phyloP scores from a whole-genome alignment of 805 yeast species.

The Ascoidea asiatica region DNA sequence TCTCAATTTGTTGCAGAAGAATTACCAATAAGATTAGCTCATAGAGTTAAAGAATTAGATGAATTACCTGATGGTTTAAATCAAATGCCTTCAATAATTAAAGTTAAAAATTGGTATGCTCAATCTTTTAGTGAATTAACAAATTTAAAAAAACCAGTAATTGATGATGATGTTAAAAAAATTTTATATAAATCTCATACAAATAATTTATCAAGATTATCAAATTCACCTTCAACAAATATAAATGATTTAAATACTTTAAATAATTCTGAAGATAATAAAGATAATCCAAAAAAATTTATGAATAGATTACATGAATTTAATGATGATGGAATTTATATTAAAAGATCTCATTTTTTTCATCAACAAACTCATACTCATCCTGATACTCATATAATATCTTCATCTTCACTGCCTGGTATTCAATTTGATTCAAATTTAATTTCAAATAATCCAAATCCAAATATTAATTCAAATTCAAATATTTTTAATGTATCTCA shows the following conservation, averaged over 20 bases:
- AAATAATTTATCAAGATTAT: conserved; percentile 8
- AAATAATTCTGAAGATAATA: not conserved
- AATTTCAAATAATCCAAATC: no score
- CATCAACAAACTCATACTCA: conserved; percentile 9
- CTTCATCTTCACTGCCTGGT: no score
- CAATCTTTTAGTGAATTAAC: conserved; percentile 78
- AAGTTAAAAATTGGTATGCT: conserved; percentile 82
- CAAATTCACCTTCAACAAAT: conserved; percentile 4
- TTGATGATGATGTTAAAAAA: conserved; percentile 27
- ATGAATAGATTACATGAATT: no score
- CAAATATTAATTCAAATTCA: no score
- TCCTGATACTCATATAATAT: conserved; percentile 1
- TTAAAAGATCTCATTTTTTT: conserved; percentile 10
- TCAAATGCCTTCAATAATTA: conserved; percentile 59
- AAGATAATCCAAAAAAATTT: no score
- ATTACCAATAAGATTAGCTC: conserved; percentile 75
- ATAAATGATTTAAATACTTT: conserved; percentile 1
- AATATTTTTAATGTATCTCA: not conserved
- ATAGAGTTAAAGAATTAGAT: conserved; percentile 74
- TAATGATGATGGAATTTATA: conserved; percentile 39
- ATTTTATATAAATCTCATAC: conserved; percentile 18
- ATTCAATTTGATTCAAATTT: not conserved
- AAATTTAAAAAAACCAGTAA: conserved; percentile 42
- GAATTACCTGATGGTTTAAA: conserved; percentile 63
- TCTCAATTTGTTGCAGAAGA: conserved; percentile 78